Evolutionary conservation across 352 stramenopile genomes (phyloP).

Genomic region (Globisporangium perplexum): DNA sequence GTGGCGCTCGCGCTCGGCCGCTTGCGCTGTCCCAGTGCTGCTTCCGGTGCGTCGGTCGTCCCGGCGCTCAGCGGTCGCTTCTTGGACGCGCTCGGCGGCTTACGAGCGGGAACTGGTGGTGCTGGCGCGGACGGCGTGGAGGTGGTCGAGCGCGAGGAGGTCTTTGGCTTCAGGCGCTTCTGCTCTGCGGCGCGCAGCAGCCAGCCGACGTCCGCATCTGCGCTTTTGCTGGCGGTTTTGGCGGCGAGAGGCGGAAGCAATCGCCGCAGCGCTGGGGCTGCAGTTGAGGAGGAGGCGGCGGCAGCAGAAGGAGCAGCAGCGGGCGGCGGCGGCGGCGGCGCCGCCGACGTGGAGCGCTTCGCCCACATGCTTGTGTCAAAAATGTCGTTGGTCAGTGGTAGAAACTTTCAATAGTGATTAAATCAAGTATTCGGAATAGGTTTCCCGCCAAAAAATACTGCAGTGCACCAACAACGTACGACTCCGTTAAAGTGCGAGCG

Average conservation of each 20-base stretch:
- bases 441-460: not conserved
- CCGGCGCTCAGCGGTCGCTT: conserved; percentile 10
- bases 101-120: not conserved
- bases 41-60: not conserved
- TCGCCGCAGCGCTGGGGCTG: not conserved
- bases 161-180: conserved; percentile 19
- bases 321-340: conserved; percentile 4
- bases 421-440: not conserved
- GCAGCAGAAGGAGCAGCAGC: not conserved
- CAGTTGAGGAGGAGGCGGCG: conserved; percentile 6
- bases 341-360: conserved; percentile 11
- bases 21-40: not conserved
- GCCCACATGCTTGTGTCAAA: conserved; percentile 55
- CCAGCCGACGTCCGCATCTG: conserved; percentile 26
- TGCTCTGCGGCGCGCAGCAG: conserved; percentile 31
- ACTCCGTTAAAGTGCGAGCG: not conserved
- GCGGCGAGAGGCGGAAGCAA: too few species aligned
- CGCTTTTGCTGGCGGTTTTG: not conserved
- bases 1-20: not conserved
- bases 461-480: not conserved
- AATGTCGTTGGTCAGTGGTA: too few species aligned
- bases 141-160: not conserved
- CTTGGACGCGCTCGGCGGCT: not conserved
- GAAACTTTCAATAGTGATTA: conserved; percentile 1
- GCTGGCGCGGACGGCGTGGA: not conserved